phyloP scores from a whole-genome alignment of 306 rosid species.

The Sicyos baderoa region DNA sequence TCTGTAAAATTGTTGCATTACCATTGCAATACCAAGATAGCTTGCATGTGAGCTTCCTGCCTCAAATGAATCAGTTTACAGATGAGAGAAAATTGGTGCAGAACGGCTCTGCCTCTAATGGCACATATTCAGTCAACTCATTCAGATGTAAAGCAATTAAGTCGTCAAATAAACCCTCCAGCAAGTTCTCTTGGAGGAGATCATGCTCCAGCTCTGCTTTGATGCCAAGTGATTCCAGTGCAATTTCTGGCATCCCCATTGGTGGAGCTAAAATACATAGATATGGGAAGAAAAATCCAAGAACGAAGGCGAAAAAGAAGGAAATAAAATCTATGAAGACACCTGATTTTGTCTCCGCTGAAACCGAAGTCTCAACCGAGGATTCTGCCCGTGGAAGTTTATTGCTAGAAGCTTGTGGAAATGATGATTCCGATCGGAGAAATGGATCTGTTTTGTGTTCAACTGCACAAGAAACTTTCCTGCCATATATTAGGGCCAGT shows the following conservation, averaged over 20 bases:
- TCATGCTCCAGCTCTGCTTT: constrained; percentile 29
- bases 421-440: constrained; percentile 32
- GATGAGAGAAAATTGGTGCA: constrained; percentile 34
- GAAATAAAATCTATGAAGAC: constrained; percentile 42
- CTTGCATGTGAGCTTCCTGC: constrained; percentile 45
- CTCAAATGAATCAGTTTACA: constrained; percentile 38
- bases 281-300: constrained; percentile 40
- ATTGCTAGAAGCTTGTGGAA: constrained; percentile 37
- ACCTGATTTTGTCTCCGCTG: constrained; percentile 34
- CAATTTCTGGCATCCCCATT: constrained; percentile 27
- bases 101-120: constrained; percentile 30
- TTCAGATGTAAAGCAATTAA: constrained; percentile 35
- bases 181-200: constrained; percentile 28
- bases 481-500: constrained; percentile 28
- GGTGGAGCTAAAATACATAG: constrained; percentile 30
- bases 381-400: constrained; percentile 34
- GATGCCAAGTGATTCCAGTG: constrained; percentile 29
- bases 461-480: constrained; percentile 27
- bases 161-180: constrained; percentile 44
- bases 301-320: constrained; percentile 47
- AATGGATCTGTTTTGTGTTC: constrained; percentile 22
- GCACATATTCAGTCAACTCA: constrained; percentile 36
- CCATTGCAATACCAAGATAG: constrained; percentile 36
- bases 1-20: constrained; percentile 43
- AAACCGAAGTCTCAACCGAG: constrained; percentile 38